These are phyloP conservation scores for Neurospora sp. DNA, from an alignment of 495 filamentous ascomycete genomes.

Conservation along the genomic window DNA sequence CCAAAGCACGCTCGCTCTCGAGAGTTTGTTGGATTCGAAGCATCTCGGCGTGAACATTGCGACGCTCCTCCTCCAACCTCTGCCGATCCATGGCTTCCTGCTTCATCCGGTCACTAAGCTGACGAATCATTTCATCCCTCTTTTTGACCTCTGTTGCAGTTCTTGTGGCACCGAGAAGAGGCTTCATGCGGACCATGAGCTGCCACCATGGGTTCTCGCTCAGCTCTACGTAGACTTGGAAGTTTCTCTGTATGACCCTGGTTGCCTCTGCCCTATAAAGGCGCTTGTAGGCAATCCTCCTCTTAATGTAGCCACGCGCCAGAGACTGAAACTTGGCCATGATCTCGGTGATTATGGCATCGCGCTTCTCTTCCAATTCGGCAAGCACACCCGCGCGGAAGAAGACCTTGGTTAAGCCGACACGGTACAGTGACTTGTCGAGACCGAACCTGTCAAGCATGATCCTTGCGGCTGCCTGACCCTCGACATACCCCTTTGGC, in stretches of 20 bases:
- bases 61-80: slow-evolving; percentile 81
- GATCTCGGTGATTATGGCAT: slow-evolving; percentile 83
- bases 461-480: slow-evolving; percentile 69
- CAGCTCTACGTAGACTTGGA: slow-evolving; percentile 78
- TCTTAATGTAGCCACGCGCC: slow-evolving; percentile 78
- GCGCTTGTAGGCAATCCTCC: slow-evolving; percentile 80
- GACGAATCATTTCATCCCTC: slow-evolving; percentile 83
- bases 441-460: slow-evolving; percentile 86
- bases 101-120: slow-evolving; percentile 74
- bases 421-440: slow-evolving; percentile 77
- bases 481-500: slow-evolving; percentile 85
- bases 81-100: slow-evolving; percentile 64
- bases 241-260: slow-evolving; percentile 87
- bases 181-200: slow-evolving; percentile 90
- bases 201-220: slow-evolving; percentile 95
- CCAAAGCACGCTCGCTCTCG: slow-evolving; percentile 88
- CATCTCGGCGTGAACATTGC: slow-evolving; percentile 78
- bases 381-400: slow-evolving; percentile 95
- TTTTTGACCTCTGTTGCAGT: slow-evolving; percentile 88
- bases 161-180: slow-evolving; percentile 80
- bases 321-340: slow-evolving; percentile 90
- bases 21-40: slow-evolving; percentile 83
- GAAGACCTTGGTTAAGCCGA: slow-evolving; percentile 96
- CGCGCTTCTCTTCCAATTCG: slow-evolving; percentile 90
- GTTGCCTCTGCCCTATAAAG: slow-evolving; percentile 92